These are phyloP conservation scores for Biscutella laevigata DNA, from an alignment of 441 rosid species.

Conservation along the genomic window DNA sequence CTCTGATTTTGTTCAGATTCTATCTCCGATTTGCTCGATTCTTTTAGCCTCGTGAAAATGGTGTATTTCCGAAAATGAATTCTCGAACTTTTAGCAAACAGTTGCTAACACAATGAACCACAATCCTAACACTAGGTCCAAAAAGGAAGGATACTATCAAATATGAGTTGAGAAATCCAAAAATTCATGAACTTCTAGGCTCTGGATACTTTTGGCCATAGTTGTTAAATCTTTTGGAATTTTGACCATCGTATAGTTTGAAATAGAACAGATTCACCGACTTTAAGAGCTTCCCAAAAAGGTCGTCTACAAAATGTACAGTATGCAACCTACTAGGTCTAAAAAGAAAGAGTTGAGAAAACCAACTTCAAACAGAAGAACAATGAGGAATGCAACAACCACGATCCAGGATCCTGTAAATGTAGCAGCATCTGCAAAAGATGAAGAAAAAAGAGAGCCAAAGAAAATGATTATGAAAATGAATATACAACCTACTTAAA, in stretches of 20 bases:
- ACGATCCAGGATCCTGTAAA: conserved; percentile 1
- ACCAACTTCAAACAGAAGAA: conserved; percentile 8
- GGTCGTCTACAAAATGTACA: too few species aligned
- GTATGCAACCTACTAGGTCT: too few species aligned
- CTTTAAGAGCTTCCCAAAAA: too few species aligned
- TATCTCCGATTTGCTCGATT: not conserved
- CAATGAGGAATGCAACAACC: not conserved
- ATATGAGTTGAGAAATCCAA: not conserved
- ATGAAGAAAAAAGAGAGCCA: not conserved
- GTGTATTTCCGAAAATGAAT: not conserved
- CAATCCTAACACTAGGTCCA: conserved; percentile 5
- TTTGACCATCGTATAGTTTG: too few species aligned
- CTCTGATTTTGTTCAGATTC: not conserved
- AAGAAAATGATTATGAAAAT: too few species aligned
- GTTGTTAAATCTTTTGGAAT: too few species aligned
- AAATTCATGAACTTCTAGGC: too few species aligned
- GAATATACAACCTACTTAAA: too few species aligned
- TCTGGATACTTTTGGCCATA: too few species aligned
- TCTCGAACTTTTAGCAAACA: not conserved
- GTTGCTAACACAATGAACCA: conserved; percentile 10
- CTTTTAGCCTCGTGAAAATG: not conserved
- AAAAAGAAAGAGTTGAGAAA: conserved; percentile 5
- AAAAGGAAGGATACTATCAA: not conserved
- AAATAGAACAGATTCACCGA: too few species aligned
- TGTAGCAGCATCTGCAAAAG: conserved; percentile 17